phyloP scores from a whole-genome alignment of 257 asterid genomes.

The Cruciata laevipes region DNA sequence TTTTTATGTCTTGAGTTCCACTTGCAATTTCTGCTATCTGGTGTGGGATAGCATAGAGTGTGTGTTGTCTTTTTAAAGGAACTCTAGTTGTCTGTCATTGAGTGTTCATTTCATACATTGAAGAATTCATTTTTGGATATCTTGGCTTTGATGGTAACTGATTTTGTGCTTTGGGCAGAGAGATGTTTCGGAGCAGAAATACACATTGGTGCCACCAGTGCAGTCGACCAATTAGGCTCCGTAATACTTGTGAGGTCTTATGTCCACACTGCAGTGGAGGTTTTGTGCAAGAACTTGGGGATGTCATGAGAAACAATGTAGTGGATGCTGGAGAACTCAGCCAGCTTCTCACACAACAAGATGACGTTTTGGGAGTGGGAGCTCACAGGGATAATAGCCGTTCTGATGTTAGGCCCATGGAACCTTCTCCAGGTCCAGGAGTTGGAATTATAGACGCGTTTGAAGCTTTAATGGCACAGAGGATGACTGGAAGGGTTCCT shows the following conservation, averaged over 20 bases:
- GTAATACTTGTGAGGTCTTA: constrained; percentile 26
- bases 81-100: constrained; percentile 2
- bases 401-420: constrained; percentile 29
- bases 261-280: constrained; percentile 81
- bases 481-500: constrained; percentile 70
- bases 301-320: constrained; percentile 19
- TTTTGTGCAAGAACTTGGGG: constrained; percentile 71
- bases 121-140: neutral
- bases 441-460: constrained; percentile 61
- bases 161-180: neutral
- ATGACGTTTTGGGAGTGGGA: constrained; percentile 18
- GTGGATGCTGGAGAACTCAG: constrained; percentile 17
- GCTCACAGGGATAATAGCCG: constrained; percentile 25
- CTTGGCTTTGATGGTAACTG: neutral
- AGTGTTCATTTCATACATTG: neutral
- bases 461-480: constrained; percentile 64
- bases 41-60: neutral
- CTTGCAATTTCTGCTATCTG: neutral
- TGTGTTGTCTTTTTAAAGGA: neutral
- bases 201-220: constrained; percentile 96
- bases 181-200: constrained; percentile 34
- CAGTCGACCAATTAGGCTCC: constrained; percentile 51
- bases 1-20: neutral
- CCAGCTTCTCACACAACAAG: neutral
- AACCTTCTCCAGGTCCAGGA: constrained; percentile 33